Evolutionary conservation across 2,329 filamentous ascomycete genomes (phyloP), one percentile per base, ranked within the genome.

Genomic region (Macrophomina tecta): DNA sequence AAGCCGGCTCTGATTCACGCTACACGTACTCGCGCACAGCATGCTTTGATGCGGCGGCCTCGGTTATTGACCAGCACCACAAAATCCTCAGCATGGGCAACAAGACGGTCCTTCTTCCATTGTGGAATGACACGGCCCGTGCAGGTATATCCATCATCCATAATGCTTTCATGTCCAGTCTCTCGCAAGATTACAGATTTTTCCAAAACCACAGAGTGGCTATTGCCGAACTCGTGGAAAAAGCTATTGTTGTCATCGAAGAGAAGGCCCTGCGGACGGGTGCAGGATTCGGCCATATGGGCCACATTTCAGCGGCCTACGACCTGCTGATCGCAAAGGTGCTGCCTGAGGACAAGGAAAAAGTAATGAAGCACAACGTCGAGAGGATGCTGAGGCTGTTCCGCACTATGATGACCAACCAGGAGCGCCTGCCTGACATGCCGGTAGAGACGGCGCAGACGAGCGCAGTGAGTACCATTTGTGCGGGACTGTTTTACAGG

Each of bases 1-100:
- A 73, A 14, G 74, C 74, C 1, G 42, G 64, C 3, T 69, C 53
- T 6, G 73, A 77, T 36, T 68, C 70, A 6, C 77, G 72, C 12
- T 77, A 73, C 46, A 65, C 68, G 2, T 77, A 76, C 63, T 79
- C 76, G 0, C 74, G 77, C 49, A 75, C 73, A 0, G 70, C 74
- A 2, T 73, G 70, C 38, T 65, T 78, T 4, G 72, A 76, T 65
- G 69, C 72, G 7, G 72, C 75, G 40, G 74, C 72, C 40, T 69
- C 70, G 0, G 73, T 78, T 1, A 58, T 77, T 12, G 64, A 69
- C 1, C 70, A 66, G 1, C 72, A 78, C 51, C 71, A 74, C 7
- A 64, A 71, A 8, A 67, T 64, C 32, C 65, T 64, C 45, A 18
- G 32, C 16, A 58, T 40, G 16, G 60, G 51, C n/a, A 67, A 53